Conservation (phyloP, 2,329 filamentous ascomycete genomes). For the Ophiostoma sp. region DNA sequence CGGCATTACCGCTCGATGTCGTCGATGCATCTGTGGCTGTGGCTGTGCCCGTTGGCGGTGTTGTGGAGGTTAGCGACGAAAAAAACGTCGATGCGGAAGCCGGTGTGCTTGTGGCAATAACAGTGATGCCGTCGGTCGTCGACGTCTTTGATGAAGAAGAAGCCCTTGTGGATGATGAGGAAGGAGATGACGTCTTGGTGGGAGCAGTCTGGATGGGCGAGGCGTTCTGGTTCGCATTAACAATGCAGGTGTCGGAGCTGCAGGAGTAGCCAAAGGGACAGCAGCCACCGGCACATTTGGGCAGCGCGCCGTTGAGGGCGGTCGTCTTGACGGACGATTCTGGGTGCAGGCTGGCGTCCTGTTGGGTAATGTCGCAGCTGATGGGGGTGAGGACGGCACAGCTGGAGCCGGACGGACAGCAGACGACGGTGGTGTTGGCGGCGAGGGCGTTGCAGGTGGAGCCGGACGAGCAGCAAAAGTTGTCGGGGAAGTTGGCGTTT, state of each 20-base stretch:
- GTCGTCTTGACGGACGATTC: conserved; percentile 61
- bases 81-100: conserved; percentile 19
- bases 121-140: not conserved
- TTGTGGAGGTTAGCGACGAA: not conserved
- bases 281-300: conserved; percentile 55
- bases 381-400: conserved; percentile 61
- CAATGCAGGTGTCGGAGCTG: conserved; percentile 45
- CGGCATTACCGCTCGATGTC: not conserved
- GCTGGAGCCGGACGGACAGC: conserved; percentile 55
- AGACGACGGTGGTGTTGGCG: conserved; percentile 61
- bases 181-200: not conserved
- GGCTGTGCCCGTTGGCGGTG: not conserved
- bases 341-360: conserved; percentile 54
- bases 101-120: conserved; percentile 28
- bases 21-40: not conserved
- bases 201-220: conserved; percentile 26
- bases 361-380: conserved; percentile 57
- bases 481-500: conserved; percentile 47
- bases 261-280: conserved; percentile 71
- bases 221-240: conserved; percentile 46
- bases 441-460: conserved; percentile 57
- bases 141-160: not conserved
- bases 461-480: conserved; percentile 60
- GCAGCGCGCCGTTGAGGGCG: conserved; percentile 51
- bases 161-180: not conserved